Evolutionary conservation across 768 basidiomycete genomes (phyloP).

Genomic region (Leccinum barrowsii): DNA sequence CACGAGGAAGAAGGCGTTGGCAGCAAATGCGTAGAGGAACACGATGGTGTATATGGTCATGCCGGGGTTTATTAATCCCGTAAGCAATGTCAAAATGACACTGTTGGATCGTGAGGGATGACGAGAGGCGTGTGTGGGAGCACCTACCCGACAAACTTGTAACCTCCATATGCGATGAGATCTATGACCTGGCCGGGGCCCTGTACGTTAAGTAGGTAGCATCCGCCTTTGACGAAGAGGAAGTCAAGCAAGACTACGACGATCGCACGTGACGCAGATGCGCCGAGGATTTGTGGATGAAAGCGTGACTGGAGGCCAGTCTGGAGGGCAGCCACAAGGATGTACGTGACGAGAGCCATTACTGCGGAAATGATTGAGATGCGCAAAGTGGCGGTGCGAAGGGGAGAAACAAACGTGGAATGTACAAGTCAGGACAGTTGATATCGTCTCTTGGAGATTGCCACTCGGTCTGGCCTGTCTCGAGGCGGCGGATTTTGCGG

Average conservation of each 20-base stretch:
- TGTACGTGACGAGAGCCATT: conserved; percentile 96
- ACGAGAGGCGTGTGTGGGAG: neutral
- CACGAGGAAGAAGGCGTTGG: conserved; percentile 93
- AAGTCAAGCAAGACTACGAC: conserved; percentile 88
- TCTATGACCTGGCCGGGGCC: conserved; percentile 71
- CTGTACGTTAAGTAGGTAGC: conserved; percentile 88
- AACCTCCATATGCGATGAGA: conserved; percentile 89
- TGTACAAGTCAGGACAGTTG: conserved; percentile 95
- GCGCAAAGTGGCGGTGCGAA: neutral
- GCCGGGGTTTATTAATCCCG: conserved; percentile 60
- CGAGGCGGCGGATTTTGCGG: conserved; percentile 60
- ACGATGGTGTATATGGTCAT: conserved; percentile 62
- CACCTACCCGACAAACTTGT: conserved; percentile 92
- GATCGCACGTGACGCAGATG: conserved; percentile 80
- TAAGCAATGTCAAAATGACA: conserved; percentile 79
- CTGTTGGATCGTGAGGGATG: conserved; percentile 36
- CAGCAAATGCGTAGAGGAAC: conserved; percentile 82
- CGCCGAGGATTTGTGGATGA: conserved; percentile 85
- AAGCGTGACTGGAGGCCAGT: conserved; percentile 82
- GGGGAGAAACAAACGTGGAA: conserved; percentile 60
- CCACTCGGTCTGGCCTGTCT: conserved; percentile 69
- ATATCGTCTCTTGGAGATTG: conserved; percentile 90
- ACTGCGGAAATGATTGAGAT: conserved; percentile 41
- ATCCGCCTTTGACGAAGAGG: conserved; percentile 83
- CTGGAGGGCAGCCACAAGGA: conserved; percentile 82